Evolutionary conservation across 2,329 filamentous ascomycete genomes (phyloP).

Genomic region (Curvularia hawaiiensis): DNA sequence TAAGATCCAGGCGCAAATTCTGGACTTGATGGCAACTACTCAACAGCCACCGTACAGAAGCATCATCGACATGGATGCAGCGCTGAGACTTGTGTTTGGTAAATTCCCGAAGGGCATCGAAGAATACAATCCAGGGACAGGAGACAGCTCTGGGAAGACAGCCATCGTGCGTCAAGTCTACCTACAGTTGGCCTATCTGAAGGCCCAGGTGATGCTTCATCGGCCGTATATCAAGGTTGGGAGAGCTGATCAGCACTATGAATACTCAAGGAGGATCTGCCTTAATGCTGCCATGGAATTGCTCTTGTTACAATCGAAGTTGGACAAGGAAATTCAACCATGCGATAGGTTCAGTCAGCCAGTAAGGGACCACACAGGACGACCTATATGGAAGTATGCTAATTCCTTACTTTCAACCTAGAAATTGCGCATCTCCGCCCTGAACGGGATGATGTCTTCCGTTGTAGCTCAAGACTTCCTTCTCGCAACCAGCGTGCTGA

Average conservation of each 20-base stretch:
- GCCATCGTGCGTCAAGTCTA: constrained; percentile 37
- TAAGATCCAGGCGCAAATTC: constrained; percentile 32
- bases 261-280: constrained; percentile 51
- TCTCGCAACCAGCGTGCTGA: constrained; percentile 55
- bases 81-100: constrained; percentile 29
- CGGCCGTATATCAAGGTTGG: constrained; percentile 44
- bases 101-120: constrained; percentile 29
- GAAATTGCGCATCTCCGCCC: constrained; percentile 44
- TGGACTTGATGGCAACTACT: constrained; percentile 36
- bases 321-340: constrained; percentile 50
- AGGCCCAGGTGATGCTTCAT: constrained; percentile 45
- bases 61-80: constrained; percentile 34
- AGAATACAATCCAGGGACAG: constrained; percentile 18
- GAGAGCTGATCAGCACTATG: constrained; percentile 44
- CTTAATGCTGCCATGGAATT: constrained; percentile 54
- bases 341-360: constrained; percentile 41
- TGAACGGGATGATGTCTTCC: constrained; percentile 53
- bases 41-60: constrained; percentile 36
- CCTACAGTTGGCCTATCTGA: constrained; percentile 40
- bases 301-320: constrained; percentile 51
- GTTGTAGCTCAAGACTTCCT: constrained; percentile 55
- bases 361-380: neutral
- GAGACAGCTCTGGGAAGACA: constrained; percentile 15
- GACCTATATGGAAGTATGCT: neutral
- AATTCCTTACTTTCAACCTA: neutral